These are phyloP conservation scores for Betula pendula DNA, from an alignment of 306 rosid genomes.

Conservation along the genomic window DNA sequence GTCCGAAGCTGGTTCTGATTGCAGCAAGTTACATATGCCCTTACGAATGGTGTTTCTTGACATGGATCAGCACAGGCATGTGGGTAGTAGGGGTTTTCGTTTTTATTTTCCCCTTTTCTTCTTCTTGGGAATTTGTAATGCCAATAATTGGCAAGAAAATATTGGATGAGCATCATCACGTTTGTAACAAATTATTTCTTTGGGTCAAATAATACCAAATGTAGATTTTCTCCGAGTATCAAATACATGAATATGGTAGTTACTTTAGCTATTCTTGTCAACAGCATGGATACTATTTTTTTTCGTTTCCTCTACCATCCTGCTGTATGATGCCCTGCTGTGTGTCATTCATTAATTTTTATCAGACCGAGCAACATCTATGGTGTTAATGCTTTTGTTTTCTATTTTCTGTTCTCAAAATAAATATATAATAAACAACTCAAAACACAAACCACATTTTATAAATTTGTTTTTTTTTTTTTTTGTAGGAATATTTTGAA, in stretches of 20 bases:
- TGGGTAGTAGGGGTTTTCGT: slow-evolving; percentile 9
- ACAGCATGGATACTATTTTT: not conserved
- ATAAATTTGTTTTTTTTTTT: too few relatives aligned
- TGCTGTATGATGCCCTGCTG: too few relatives aligned
- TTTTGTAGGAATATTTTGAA: too few relatives aligned
- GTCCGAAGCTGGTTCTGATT: slow-evolving; percentile 39
- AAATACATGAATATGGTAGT: not conserved
- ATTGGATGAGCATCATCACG: slow-evolving; percentile 12
- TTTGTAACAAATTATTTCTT: slow-evolving; percentile 21
- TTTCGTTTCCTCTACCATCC: not conserved
- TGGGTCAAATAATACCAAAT: slow-evolving; percentile 1
- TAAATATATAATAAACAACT: too few relatives aligned
- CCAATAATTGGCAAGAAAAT: slow-evolving; percentile 1
- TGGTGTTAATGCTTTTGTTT: too few relatives aligned
- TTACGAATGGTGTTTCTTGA: slow-evolving; percentile 16
- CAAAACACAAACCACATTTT: too few relatives aligned
- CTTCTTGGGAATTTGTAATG: slow-evolving; percentile 3
- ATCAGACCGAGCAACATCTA: too few relatives aligned
- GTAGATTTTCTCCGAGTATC: slow-evolving; percentile 9
- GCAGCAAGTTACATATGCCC: slow-evolving; percentile 28
- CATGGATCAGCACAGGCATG: not conserved
- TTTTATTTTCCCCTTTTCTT: slow-evolving; percentile 3
- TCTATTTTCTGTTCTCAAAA: too few relatives aligned
- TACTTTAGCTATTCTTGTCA: not conserved
- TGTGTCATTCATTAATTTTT: too few relatives aligned